These are phyloP conservation scores for Entomortierella chlamydospora DNA, from an alignment of 192 early-diverging fungal genomes.

Conservation along the genomic window DNA sequence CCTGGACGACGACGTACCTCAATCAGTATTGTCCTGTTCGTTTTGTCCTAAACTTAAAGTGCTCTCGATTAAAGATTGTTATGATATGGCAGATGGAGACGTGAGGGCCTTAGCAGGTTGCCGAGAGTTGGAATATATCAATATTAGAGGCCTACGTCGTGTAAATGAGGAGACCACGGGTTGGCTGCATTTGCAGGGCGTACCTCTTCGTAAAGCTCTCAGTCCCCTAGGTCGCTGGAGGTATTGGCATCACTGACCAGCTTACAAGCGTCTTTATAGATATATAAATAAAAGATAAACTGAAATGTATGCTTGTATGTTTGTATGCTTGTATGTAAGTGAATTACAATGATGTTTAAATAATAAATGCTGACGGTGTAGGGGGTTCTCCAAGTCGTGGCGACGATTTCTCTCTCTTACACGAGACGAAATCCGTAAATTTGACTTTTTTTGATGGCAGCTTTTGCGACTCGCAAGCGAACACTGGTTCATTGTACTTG, in stretches of 20 bases:
- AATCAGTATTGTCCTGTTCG: not conserved
- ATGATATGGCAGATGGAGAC: slow-evolving; percentile 27
- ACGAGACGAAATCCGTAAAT: too few species aligned
- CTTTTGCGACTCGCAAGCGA: too few species aligned
- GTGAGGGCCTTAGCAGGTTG: slow-evolving; percentile 32
- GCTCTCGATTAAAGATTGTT: slow-evolving; percentile 33
- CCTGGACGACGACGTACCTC: not conserved
- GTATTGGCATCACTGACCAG: slow-evolving; percentile 19
- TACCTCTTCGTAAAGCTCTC: slow-evolving; percentile 27
- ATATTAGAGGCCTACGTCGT: slow-evolving; percentile 28
- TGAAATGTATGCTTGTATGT: not conserved
- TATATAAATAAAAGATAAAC: slow-evolving; percentile 1
- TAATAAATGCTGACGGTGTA: not conserved
- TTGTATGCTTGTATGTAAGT: too few species aligned
- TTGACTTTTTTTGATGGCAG: too few species aligned
- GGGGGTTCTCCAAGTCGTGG: not conserved
- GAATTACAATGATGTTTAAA: not conserved
- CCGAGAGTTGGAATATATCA: slow-evolving; percentile 24
- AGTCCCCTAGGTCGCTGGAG: slow-evolving; percentile 45
- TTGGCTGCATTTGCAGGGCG: slow-evolving; percentile 47
- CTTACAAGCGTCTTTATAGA: not conserved
- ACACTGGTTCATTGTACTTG: too few species aligned
- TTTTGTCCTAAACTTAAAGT: slow-evolving; percentile 15
- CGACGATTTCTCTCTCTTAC: not conserved
- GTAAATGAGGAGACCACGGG: slow-evolving; percentile 28